Evolutionary conservation across 2,329 filamentous ascomycete species (phyloP), one percentile per base, ranked within the genome.

Genomic region (Fusarium palustre): DNA sequence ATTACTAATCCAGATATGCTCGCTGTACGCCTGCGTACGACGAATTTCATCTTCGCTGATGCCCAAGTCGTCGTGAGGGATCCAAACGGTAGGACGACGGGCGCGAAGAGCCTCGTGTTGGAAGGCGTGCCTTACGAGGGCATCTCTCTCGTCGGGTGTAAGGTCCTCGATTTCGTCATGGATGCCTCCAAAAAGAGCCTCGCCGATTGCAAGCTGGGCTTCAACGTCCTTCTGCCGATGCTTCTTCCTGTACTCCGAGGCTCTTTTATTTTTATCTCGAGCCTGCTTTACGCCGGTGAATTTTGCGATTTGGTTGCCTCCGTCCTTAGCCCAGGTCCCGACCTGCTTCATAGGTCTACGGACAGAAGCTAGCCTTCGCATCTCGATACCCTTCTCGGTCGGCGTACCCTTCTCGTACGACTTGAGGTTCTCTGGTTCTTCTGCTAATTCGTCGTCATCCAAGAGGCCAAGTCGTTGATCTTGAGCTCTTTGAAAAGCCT

Each of bases 161-260:
- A 99, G 84, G 76, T 99, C 96, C 78, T 97, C 95, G 68, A 99
- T 90, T 82, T 97, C 94, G 75, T 98, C 95, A 70, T 95, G 90
- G 74, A 94, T 92, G 6, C 92, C 92, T 24, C 92, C 91, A 78
- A 94, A 99, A 4, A 98, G 85, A 4, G 94, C 91, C 49, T 94
- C 90, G 9, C 91, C 92, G 28, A 95, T 91, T 3, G 87, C 86
- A 34, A 83, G 87, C 79, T 95, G 92, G 1, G 88, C 87, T 78
- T 96, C 92, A 3, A 92, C 79, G 71, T 94, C 91, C 63, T 84
- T 85, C 66, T 82, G 79, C 7, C 84, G 84, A 58, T 85, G 85
- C 30, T 82, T 70, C 22, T 78, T 77, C 25, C 86, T 79, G 72
- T 85, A 87, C n/a, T 81, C 77, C 1, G 83, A 79, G 0, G 86